Base-by-base conservation (phyloP, 2,329 filamentous ascomycete species). In the Alternaria sp. region DNA sequence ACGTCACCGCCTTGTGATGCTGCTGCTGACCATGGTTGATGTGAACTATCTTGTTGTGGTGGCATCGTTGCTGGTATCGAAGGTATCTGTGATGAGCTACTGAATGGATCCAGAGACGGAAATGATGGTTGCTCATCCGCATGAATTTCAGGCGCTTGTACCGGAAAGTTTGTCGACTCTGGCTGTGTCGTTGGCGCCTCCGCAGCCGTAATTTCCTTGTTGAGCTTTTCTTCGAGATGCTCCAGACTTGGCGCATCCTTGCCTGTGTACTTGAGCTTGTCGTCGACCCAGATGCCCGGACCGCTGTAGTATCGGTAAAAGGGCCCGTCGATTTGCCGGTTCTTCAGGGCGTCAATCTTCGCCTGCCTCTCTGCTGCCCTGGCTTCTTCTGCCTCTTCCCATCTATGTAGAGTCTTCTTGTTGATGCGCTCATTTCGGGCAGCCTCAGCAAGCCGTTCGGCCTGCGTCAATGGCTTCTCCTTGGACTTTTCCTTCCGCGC, bases 291-390 rank as follows among this genome's bases (percentile, higher is more conserved):
- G 69, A 92, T 88, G 34, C 91, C 91, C 64, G 92, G 87, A n/a
- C 94, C 95, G 77, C 94, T 98, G 90, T 94, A 97, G 78, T 91
- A 94, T 2, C 92, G 92, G 42, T 97, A 89, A 11, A 97, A 92
- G 0, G 95, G 93, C 0, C 95, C 95, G 54, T 94, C 89, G 8
- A 98, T 85, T 51, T 91, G 92, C 49, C 94, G 88, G 75, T 93
- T 92, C 71, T 96, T 91, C 68, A 98, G 83, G 14, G 94, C 95
- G 39, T 94, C 93, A 48, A 98, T 83, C 79, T 91, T 94, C 41
- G 89, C 91, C 65, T 88, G 87, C 62, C 94, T 87, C 73, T 96
- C 91, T 70, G 94, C 92, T 67, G 94, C 91, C 59, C 94, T 88
- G 75, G 91, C 89, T 79, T 93, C 93, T 80, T 99, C 95, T 7